Percentiles rank a stretch among this genome's conserved stretches.
Evolutionary conservation across 2,329 filamentous ascomycete genomes (phyloP).

Genomic region (Fusarium buharicum): DNA sequence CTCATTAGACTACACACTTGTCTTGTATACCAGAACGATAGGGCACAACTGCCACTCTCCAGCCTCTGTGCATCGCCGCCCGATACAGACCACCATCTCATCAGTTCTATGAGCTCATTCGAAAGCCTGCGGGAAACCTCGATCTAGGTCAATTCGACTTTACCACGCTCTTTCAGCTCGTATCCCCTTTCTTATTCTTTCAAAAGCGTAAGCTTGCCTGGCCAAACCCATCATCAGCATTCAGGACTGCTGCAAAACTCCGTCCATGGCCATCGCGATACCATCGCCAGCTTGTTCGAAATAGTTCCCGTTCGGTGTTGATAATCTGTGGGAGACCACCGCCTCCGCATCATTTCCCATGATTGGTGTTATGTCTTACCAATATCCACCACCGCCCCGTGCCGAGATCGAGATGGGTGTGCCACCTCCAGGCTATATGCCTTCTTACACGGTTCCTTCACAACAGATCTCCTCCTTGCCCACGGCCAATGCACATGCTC

Average conservation of each 20-base stretch:
- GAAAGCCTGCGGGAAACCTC: conserved; percentile 5
- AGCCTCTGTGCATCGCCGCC: conserved; percentile 22
- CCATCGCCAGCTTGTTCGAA: conserved; percentile 23
- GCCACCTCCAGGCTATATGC: conserved; percentile 52
- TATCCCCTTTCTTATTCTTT: conserved; percentile 1
- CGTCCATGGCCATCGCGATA: conserved; percentile 39
- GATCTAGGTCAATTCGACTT: conserved; percentile 10
- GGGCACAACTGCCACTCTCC: conserved; percentile 27
- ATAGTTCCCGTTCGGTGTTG: conserved; percentile 16
- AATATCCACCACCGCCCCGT: conserved; percentile 58
- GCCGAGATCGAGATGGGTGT: conserved; percentile 56
- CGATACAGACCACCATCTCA: conserved; percentile 10
- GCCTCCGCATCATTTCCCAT: conserved; percentile 27
- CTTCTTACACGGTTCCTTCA: conserved; percentile 46
- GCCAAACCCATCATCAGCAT: conserved; percentile 4
- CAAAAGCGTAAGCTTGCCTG: conserved; percentile 4
- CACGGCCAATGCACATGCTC: conserved; percentile 50
- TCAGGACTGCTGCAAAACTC: neutral
- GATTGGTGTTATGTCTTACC: conserved; percentile 57
- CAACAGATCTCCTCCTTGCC: conserved; percentile 47
- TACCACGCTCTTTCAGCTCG: conserved; percentile 14
- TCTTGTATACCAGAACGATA: conserved; percentile 27
- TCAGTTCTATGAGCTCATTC: conserved; percentile 12
- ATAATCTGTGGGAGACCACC: conserved; percentile 20
- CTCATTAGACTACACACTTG: conserved; percentile 12